Percentiles rank a stretch among this genome's conserved stretches.
phyloP scores from a whole-genome alignment of 2,329 filamentous ascomycete species.

The Colletotrichum zoysiae region DNA sequence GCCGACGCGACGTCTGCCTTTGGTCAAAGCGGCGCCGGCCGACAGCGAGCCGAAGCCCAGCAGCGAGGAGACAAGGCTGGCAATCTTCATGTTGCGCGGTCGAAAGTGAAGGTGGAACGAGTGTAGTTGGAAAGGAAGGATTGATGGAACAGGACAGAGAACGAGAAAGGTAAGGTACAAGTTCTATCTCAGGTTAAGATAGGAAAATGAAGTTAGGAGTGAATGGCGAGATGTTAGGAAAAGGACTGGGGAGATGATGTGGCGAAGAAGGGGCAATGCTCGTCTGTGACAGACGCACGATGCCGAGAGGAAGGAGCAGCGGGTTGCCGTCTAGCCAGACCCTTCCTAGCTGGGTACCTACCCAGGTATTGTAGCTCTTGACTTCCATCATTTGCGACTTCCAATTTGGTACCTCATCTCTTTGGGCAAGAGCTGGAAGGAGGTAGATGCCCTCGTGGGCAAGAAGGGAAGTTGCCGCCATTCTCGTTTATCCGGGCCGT shows the following conservation, averaged over 20 bases:
- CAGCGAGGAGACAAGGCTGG: slow-evolving; percentile 20
- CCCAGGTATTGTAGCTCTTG: not conserved
- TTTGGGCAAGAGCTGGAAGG: not conserved
- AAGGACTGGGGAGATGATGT: not conserved
- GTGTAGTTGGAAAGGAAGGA: slow-evolving; percentile 22
- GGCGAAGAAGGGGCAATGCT: not conserved
- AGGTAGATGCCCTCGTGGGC: not conserved
- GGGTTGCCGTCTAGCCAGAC: not conserved
- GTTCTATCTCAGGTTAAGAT: not conserved
- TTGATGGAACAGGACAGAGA: slow-evolving; percentile 12
- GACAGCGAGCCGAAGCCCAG: slow-evolving; percentile 24
- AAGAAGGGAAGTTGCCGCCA: not conserved
- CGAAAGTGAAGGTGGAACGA: slow-evolving; percentile 3
- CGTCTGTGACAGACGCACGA: not conserved
- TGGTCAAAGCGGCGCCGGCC: slow-evolving; percentile 17
- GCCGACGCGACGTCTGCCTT: slow-evolving; percentile 16
- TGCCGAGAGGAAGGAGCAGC: slow-evolving; percentile 14
- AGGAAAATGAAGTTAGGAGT: not conserved
- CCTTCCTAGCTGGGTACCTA: not conserved
- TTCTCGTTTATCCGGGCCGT: not conserved
- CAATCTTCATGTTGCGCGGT: slow-evolving; percentile 37
- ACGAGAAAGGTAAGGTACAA: slow-evolving; percentile 2
- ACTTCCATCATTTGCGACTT: not conserved
- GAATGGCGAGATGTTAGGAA: not conserved
- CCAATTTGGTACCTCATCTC: not conserved